These are phyloP conservation scores for Sugiyamaella smithiae DNA, from an alignment of 805 yeast species.

Conservation along the genomic window DNA sequence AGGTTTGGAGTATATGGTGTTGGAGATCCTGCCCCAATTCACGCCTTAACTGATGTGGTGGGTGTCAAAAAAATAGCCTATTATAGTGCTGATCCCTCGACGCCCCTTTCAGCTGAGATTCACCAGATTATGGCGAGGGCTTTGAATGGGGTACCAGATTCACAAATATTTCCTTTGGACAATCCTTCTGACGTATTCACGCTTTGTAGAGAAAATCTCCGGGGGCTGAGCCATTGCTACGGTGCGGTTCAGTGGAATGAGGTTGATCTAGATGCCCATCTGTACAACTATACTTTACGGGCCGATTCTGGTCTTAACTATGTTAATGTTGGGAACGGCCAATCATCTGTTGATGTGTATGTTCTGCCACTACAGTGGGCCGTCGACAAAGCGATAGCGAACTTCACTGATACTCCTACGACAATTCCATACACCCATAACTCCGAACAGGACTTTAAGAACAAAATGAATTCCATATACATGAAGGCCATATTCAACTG, in stretches of 20 bases:
- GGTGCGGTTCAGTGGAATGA: conserved; percentile 37
- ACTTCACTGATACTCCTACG: conserved; percentile 27
- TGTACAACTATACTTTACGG: conserved; percentile 37
- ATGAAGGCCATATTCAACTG: conserved; percentile 29
- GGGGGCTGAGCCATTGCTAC: conserved; percentile 34
- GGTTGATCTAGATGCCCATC: conserved; percentile 25
- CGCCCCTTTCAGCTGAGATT: conserved; percentile 28
- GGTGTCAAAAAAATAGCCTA: conserved; percentile 30
- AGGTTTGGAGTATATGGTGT: conserved; percentile 35
- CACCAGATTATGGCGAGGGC: conserved; percentile 30
- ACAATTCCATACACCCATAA: conserved; percentile 33
- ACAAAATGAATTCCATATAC: conserved; percentile 28
- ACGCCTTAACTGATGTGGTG: conserved; percentile 25
- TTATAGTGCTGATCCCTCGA: conserved; percentile 16
- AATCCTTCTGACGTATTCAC: conserved; percentile 26
- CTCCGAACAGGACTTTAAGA: conserved; percentile 27
- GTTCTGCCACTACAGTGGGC: conserved; percentile 37
- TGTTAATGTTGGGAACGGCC: conserved; percentile 28
- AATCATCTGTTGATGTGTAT: conserved; percentile 31
- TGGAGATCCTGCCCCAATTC: conserved; percentile 29
- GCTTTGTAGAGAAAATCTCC: conserved; percentile 32
- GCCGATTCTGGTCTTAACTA: conserved; percentile 32
- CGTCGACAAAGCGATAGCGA: conserved; percentile 33
- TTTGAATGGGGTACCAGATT: conserved; percentile 30
- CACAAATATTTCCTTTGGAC: conserved; percentile 27